A percentile compares a stretch with the other conserved stretches of the same genome.
These are phyloP conservation scores for Saccharomyces hybrid DNA, from an alignment of 1,139 yeast species.

Conservation along the genomic window DNA sequence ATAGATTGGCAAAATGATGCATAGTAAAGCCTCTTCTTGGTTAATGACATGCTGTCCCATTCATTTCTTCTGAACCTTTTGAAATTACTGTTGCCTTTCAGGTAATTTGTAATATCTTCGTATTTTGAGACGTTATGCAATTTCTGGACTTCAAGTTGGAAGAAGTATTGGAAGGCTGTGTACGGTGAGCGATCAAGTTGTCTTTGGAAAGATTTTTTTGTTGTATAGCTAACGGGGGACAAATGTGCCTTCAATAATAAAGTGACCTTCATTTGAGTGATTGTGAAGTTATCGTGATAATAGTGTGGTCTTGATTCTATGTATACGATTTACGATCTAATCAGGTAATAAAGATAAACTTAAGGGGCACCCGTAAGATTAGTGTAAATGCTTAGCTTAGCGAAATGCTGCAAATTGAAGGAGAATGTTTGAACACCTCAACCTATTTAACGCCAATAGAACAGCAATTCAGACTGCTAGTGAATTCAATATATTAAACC, in stretches of 20 bases:
- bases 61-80: conserved; percentile 16
- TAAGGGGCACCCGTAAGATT: not conserved
- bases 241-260: not conserved
- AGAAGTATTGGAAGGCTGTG: conserved; percentile 22
- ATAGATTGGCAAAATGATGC: conserved; percentile 19
- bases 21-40: conserved; percentile 18
- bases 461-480: not conserved
- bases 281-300: not conserved
- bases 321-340: not conserved
- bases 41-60: conserved; percentile 20
- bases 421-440: not conserved
- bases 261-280: not conserved
- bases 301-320: not conserved
- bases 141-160: conserved; percentile 12
- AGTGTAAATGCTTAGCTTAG: not conserved
- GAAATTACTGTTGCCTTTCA: conserved; percentile 13
- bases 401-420: not conserved
- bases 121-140: conserved; percentile 1
- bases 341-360: not conserved
- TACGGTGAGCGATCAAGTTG: conserved; percentile 12
- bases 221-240: not conserved
- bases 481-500: not conserved
- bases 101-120: conserved; percentile 6
- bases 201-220: conserved; percentile 15
- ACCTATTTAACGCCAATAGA: not conserved